Evolutionary conservation across 1,284 basidiomycete species (phyloP).

Genomic region (Peniophora sp.): DNA sequence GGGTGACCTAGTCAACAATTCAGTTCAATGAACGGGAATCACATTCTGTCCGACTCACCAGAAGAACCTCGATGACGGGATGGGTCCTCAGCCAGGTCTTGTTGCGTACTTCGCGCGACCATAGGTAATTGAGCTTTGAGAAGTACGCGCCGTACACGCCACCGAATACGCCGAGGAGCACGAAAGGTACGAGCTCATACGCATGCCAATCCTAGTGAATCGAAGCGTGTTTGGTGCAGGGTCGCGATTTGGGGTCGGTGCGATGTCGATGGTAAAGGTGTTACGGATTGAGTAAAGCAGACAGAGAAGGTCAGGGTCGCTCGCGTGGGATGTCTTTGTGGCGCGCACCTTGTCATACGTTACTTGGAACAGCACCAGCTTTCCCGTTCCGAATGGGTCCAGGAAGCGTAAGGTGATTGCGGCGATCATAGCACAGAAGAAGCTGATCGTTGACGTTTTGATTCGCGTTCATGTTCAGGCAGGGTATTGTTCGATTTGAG

Average conservation of each 20-base stretch:
- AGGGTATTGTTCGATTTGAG: background rate
- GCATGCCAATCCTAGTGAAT: constrained; percentile 77
- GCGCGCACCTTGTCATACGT: constrained; percentile 71
- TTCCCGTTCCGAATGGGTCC: constrained; percentile 87
- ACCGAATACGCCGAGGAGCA: constrained; percentile 82
- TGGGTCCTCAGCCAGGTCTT: constrained; percentile 75
- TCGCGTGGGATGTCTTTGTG: background rate
- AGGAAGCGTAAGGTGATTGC: constrained; percentile 83
- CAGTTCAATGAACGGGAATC: background rate
- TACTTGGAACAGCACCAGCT: constrained; percentile 83
- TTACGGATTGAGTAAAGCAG: background rate
- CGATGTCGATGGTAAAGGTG: no score
- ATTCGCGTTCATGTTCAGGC: background rate
- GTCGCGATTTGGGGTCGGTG: no score
- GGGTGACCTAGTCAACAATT: constrained; percentile 50
- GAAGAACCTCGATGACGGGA: constrained; percentile 78
- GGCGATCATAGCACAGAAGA: constrained; percentile 94
- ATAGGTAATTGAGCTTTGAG: constrained; percentile 86
- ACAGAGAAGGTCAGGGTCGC: background rate
- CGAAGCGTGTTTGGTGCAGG: constrained; percentile 4
- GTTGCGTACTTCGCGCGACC: constrained; percentile 78
- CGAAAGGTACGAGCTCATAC: constrained; percentile 77
- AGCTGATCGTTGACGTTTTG: constrained; percentile 33
- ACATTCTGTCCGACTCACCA: constrained; percentile 59
- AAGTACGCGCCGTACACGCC: constrained; percentile 94